Percentiles rank a stretch among this genome's conserved stretches.
phyloP scores from a whole-genome alignment of 345 rosid species.

The Citropsis articulata region DNA sequence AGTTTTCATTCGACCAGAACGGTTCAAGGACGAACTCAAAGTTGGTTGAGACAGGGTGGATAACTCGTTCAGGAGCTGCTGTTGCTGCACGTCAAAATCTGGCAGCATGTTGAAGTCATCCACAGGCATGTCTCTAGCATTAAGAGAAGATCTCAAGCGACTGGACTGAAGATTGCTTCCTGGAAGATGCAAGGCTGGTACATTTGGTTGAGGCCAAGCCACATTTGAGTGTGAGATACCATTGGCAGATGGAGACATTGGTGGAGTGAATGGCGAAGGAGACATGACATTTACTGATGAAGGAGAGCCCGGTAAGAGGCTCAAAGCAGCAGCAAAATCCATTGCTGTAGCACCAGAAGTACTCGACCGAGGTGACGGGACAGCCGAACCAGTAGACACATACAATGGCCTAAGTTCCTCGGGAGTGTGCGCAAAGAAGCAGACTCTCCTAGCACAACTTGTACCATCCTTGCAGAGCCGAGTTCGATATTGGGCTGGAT shows the following conservation, averaged over 20 bases:
- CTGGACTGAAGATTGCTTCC: slow-evolving; percentile 84
- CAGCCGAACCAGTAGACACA: slow-evolving; percentile 88
- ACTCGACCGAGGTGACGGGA: slow-evolving; percentile 80
- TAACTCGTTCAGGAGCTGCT: slow-evolving; percentile 58
- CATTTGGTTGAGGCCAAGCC: slow-evolving; percentile 89
- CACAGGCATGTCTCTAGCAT: slow-evolving; percentile 65
- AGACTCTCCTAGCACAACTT: slow-evolving; percentile 78
- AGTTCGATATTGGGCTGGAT: slow-evolving; percentile 94
- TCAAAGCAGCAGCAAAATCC: slow-evolving; percentile 81
- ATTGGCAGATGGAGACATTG: slow-evolving; percentile 77
- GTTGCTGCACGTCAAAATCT: slow-evolving; percentile 76
- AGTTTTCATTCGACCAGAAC: slow-evolving; percentile 70
- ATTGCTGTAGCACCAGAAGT: slow-evolving; percentile 57
- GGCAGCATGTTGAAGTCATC: slow-evolving; percentile 62
- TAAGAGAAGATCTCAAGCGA: slow-evolving; percentile 78
- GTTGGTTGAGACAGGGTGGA: slow-evolving; percentile 50
- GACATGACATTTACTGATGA: slow-evolving; percentile 77
- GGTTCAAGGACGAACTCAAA: slow-evolving; percentile 47
- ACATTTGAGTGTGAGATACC: slow-evolving; percentile 67
- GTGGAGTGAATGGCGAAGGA: slow-evolving; percentile 79
- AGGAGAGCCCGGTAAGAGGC: slow-evolving; percentile 80
- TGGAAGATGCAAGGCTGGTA: slow-evolving; percentile 75
- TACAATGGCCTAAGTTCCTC: slow-evolving; percentile 91
- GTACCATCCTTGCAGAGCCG: slow-evolving; percentile 92
- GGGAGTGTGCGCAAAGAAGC: slow-evolving; percentile 90